Evolutionary conservation across 2,329 filamentous ascomycete genomes (phyloP), one percentile per base, ranked within the genome.

Genomic region (Trichoderma semiorbis): DNA sequence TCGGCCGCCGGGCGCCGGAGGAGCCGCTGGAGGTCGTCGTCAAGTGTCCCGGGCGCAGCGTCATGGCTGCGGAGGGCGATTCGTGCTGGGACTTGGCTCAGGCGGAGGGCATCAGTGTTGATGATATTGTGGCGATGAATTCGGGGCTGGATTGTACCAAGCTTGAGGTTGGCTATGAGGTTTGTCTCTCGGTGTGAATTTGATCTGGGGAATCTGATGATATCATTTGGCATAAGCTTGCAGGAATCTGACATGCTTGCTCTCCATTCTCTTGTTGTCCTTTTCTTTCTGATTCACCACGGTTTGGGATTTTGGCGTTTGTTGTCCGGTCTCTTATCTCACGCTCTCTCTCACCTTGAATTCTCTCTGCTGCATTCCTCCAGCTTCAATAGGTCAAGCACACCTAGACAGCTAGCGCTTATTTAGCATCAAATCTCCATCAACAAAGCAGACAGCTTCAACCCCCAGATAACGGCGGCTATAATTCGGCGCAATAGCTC

Each of bases 71-170:
- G 64, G 67, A 78, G 8, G 86, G 84, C 6, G 85, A 89, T 73
- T 87, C 85, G 8, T 89, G 87, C 77, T 88, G 85, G 86, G 83
- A 77, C 7, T 83, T 89, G 76, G 85, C 83, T 1, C 75, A 87
- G 71, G 77, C 74, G 36, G 77, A 80, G 71, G 80, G 80, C n/a
- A 72, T 85, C 70, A 79, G 78, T 55, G 79, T 89, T 26, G 84
- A 86, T 16, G 82, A 83, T 24, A 75, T 89, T 34, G n/a, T 85
- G 72, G 77, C 76, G 28, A 75, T 82, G 47, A 89, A 89, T 71
- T 63, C 78, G 24, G 81, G 79, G 1, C 75, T 89, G 12, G 79
- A 86, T 69, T 89, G 88, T 75, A 83, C 85, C 28, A 78, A 75
- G 53, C 75, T 89, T 71, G 65, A 55, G 34, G 73, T 84, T 32